Evolutionary conservation across 768 basidiomycete species (phyloP).

Genomic region (Mycena polygramma): DNA sequence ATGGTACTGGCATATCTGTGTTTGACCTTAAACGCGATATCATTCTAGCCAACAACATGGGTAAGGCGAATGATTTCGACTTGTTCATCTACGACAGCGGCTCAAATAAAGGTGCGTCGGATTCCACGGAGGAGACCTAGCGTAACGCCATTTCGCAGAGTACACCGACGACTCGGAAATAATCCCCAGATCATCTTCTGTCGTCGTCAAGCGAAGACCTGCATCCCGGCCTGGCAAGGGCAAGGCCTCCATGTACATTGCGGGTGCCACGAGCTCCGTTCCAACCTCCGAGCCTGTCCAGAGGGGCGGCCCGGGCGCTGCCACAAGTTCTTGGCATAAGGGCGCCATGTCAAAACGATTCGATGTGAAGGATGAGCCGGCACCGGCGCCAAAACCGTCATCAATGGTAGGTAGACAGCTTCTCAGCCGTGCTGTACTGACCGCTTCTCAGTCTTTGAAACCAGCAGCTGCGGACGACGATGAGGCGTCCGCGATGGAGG

Average conservation of each 20-base stretch:
- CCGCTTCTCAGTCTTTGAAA: slow-evolving; percentile 49
- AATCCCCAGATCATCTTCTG: slow-evolving; percentile 94
- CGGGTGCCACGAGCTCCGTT: slow-evolving; percentile 55
- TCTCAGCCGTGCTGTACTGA: slow-evolving; percentile 17
- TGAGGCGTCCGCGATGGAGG: slow-evolving; percentile 96
- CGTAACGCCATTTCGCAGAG: slow-evolving; percentile 61
- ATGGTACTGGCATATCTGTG: slow-evolving; percentile 98
- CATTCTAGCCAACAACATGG: slow-evolving; percentile 94
- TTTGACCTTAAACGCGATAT: slow-evolving; percentile 99
- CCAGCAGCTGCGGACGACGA: slow-evolving; percentile 72
- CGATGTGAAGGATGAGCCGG: slow-evolving; percentile 81
- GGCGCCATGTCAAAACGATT: slow-evolving; percentile 91
- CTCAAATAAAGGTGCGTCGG: slow-evolving; percentile 85
- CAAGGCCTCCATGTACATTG: slow-evolving; percentile 83
- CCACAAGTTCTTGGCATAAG: slow-evolving; percentile 69
- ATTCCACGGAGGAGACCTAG: not conserved
- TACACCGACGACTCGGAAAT: slow-evolving; percentile 92
- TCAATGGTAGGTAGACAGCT: slow-evolving; percentile 40
- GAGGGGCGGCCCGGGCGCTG: slow-evolving; percentile 51
- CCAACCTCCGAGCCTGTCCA: slow-evolving; percentile 64
- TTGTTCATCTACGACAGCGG: slow-evolving; percentile 87
- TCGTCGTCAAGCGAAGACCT: slow-evolving; percentile 92
- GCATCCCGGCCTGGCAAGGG: slow-evolving; percentile 86
- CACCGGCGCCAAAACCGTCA: slow-evolving; percentile 50
- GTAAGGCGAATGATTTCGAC: slow-evolving; percentile 98